Conservation (phyloP, 805 yeast species). For the Yamadazyma sp. region DNA sequence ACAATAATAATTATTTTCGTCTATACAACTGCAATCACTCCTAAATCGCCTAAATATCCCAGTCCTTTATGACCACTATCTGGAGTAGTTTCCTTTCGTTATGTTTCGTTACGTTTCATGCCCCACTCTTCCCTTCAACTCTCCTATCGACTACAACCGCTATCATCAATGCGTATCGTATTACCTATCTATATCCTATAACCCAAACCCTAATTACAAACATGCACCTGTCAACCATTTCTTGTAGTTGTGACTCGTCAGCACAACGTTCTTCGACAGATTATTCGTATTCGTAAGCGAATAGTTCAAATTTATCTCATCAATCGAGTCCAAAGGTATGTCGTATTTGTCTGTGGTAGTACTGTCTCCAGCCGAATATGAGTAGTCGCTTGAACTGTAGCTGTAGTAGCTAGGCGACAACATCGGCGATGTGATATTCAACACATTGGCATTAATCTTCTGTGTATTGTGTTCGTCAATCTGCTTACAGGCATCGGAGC, state of each 20-base stretch:
- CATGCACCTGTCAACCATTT: conserved; percentile 17
- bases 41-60: too few species aligned
- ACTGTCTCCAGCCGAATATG: conserved; percentile 3
- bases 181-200: too few species aligned
- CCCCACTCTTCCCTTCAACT: too few species aligned
- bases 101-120: too few species aligned
- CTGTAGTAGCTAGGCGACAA: conserved; percentile 24
- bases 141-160: too few species aligned
- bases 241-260: conserved; percentile 16
- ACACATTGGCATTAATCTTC: conserved; percentile 6
- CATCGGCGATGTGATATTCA: conserved; percentile 34
- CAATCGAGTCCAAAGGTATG: conserved; percentile 12
- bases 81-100: too few species aligned
- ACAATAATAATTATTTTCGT: too few species aligned
- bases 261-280: conserved; percentile 4
- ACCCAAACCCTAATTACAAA: conserved; percentile 2
- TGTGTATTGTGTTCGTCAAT: conserved; percentile 27
- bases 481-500: conserved; percentile 33
- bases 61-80: too few species aligned
- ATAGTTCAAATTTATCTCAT: conserved; percentile 16
- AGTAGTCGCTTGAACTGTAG: background rate
- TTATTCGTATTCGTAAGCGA: conserved; percentile 3
- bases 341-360: conserved; percentile 4
- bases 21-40: too few species aligned
- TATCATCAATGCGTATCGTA: too few species aligned